A percentile compares a stretch with the other conserved stretches of the same genome.
Conservation (phyloP, 164 flowering plant genomes). For the Liquidambar formosana region DNA sequence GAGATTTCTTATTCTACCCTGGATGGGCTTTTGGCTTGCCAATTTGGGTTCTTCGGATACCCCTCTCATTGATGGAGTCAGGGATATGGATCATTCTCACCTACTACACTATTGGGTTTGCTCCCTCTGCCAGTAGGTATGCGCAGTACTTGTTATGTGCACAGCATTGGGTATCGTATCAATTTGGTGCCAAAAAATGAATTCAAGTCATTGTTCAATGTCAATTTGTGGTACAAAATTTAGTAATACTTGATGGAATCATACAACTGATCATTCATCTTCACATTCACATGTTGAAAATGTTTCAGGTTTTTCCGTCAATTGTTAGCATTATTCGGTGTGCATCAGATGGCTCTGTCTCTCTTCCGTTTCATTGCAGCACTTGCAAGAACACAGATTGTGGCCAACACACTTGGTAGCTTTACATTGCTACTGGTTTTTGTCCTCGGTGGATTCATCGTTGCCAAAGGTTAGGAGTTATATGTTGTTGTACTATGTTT, state of each 20-base stretch:
- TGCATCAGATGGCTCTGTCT: slow-evolving; percentile 44
- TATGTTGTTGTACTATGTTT: not conserved
- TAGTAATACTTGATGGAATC: not conserved
- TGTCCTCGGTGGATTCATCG: slow-evolving; percentile 52
- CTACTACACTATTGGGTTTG: slow-evolving; percentile 25
- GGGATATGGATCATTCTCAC: slow-evolving; percentile 17
- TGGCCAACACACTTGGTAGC: slow-evolving; percentile 39
- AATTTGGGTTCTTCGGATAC: slow-evolving; percentile 21
- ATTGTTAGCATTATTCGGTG: slow-evolving; percentile 33
- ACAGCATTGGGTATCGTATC: too few species aligned
- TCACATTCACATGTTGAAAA: not conserved
- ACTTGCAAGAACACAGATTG: slow-evolving; percentile 37
- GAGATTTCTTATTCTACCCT: slow-evolving; percentile 44
- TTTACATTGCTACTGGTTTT: slow-evolving; percentile 32
- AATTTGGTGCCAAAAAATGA: too few species aligned
- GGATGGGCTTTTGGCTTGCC: slow-evolving; percentile 27
- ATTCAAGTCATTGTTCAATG: not conserved
- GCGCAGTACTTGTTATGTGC: slow-evolving; percentile 10
- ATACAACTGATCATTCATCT: not conserved
- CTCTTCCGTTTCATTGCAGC: slow-evolving; percentile 50
- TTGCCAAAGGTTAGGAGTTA: slow-evolving; percentile 47
- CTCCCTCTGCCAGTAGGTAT: slow-evolving; percentile 6
- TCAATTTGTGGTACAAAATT: not conserved
- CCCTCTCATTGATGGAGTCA: slow-evolving; percentile 19
- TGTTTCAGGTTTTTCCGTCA: slow-evolving; percentile 44